Evolutionary conservation across 1,284 basidiomycete genomes (phyloP).

Genomic region (Malassezia psittaci): DNA sequence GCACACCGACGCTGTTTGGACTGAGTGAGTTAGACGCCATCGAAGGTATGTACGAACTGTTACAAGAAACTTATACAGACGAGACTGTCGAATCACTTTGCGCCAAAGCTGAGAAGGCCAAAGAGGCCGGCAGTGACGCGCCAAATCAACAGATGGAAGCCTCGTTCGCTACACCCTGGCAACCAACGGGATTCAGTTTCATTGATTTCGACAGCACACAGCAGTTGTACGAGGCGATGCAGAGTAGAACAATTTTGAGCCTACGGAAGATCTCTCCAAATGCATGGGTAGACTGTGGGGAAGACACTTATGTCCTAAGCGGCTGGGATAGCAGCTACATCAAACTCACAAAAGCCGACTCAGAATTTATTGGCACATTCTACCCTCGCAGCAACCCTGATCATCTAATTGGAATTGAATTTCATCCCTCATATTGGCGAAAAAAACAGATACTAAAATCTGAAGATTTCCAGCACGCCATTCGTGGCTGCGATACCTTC

Average conservation of each 20-base stretch:
- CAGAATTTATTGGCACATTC: not conserved
- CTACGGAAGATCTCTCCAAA: slow-evolving; percentile 53
- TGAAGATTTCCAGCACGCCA: slow-evolving; percentile 10
- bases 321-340: slow-evolving; percentile 64
- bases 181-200: slow-evolving; percentile 55
- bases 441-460: slow-evolving; percentile 5
- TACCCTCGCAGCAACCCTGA: slow-evolving; percentile 7
- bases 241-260: slow-evolving; percentile 51
- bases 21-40: slow-evolving; percentile 56
- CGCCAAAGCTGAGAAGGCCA: slow-evolving; percentile 10
- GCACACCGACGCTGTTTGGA: slow-evolving; percentile 75
- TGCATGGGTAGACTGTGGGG: slow-evolving; percentile 75
- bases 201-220: slow-evolving; percentile 73
- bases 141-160: not conserved
- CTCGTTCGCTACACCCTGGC: not conserved
- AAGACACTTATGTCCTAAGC: slow-evolving; percentile 65
- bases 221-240: slow-evolving; percentile 50
- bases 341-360: slow-evolving; percentile 54
- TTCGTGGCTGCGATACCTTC: slow-evolving; percentile 13
- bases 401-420: not conserved
- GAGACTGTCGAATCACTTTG: slow-evolving; percentile 20
- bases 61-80: slow-evolving; percentile 1
- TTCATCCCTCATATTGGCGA: not conserved
- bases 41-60: not conserved
- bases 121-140: not conserved